Evolutionary conservation across 2,329 filamentous ascomycete species (phyloP), one percentile per base, ranked within the genome.

Genomic region (Pseudocercospora pini-densiflorae): DNA sequence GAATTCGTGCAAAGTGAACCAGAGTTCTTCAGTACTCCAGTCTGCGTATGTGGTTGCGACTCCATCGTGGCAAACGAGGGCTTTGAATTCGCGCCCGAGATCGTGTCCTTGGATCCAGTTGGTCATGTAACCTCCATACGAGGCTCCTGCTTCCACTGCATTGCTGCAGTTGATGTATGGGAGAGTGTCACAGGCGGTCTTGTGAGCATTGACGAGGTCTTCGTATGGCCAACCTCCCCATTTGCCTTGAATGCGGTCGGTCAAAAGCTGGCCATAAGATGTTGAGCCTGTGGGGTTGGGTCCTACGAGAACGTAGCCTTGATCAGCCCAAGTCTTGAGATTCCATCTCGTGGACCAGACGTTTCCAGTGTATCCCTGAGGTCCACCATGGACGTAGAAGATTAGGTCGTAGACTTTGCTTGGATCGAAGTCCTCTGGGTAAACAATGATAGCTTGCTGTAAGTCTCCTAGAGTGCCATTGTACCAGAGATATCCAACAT

Each of bases 31-130:
- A 9, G 72, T 73, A 16, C 81, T 78, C 55, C 70, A 86, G 78
- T 75, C 83, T 80, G 71, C 71, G 57, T 73, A 72, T 14, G 72
- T 71, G 14, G 70, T 73, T 7, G 81, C 78, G 65, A 94, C 90
- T 57, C 93, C 93, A 72, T 97, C 93, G 77, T 97, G 93, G 73
- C 90, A 93, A 29, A 97, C 93, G 3, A 97, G 85, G 0, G 93
- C 93, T 79, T 92, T 92, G 86, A 97, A 96, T 71, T 90, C 88
- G 29, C 92, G 88, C 21, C 93, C 93, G 0, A 97, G 85, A 0
- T 88, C 85, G 69, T 95, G 91, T 7, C 93, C 93, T 79, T 97
- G 92, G 72, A 97, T 93, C 93, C 70, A 72, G 45, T 69, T 66
- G 9, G 58, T 73, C 86, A 72, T 69, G 59, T 69, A 68, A 19